phyloP scores from a whole-genome alignment of 192 early-diverging fungal genomes.

The Powellomyces hirtus region DNA sequence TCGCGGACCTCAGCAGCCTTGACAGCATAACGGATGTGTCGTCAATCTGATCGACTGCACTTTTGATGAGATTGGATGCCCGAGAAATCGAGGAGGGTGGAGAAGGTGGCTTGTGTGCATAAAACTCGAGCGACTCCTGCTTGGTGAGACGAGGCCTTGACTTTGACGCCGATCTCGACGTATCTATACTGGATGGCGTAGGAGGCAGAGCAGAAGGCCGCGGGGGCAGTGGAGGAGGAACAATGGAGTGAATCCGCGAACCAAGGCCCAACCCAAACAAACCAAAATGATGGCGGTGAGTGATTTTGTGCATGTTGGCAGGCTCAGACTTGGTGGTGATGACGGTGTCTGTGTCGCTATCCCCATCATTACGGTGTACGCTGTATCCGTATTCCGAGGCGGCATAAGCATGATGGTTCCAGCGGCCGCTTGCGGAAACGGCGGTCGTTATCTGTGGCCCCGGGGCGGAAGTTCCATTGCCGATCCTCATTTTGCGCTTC shows the following conservation, averaged over 20 bases:
- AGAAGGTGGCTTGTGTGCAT: background rate
- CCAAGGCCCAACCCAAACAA: background rate
- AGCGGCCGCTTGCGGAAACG: background rate
- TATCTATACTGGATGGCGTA: background rate
- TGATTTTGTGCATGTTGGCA: background rate
- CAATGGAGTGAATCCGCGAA: background rate
- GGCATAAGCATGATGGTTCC: too few relatives aligned
- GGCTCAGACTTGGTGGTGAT: conserved; percentile 1
- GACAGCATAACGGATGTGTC: background rate
- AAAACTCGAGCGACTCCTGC: background rate
- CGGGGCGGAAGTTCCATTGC: conserved; percentile 2
- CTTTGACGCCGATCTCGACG: background rate
- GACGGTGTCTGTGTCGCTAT: background rate
- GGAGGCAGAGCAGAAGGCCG: background rate
- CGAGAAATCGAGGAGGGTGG: background rate
- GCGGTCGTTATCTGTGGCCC: background rate
- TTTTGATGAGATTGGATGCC: background rate
- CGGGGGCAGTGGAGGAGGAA: background rate
- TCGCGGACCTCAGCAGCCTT: background rate
- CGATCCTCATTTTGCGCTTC: background rate
- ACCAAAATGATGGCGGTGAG: background rate
- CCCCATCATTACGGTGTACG: background rate
- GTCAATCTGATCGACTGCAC: background rate
- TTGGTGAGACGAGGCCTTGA: background rate
- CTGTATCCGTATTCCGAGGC: background rate